Evolutionary conservation across 805 yeast species (phyloP).

Genomic region (Starmerella sp.): DNA sequence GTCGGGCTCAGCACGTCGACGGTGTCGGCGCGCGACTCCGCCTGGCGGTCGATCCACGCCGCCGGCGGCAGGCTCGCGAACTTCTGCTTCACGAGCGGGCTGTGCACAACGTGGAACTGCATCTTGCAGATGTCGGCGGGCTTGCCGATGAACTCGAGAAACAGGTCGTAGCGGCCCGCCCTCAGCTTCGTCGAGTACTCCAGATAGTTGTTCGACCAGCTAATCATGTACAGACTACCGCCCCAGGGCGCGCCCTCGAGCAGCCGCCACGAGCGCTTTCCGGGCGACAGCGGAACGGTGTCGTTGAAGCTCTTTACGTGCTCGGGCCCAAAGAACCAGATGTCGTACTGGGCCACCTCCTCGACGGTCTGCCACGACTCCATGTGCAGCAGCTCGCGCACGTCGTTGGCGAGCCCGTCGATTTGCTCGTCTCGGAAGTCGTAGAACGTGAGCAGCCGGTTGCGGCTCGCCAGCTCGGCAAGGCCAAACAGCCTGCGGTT

Average conservation of each 20-base stretch:
- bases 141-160: slow-evolving; percentile 13
- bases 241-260: slow-evolving; percentile 15
- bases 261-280: not conserved
- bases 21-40: not conserved
- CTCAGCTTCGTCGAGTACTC: slow-evolving; percentile 17
- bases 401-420: slow-evolving; percentile 16
- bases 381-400: slow-evolving; percentile 12
- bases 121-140: slow-evolving; percentile 14
- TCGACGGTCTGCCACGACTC: slow-evolving; percentile 20
- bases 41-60: slow-evolving; percentile 14
- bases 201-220: slow-evolving; percentile 9
- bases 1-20: slow-evolving; percentile 2
- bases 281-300: not conserved
- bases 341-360: slow-evolving; percentile 15
- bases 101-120: slow-evolving; percentile 7
- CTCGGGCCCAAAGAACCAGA: slow-evolving; percentile 22
- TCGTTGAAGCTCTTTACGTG: slow-evolving; percentile 4
- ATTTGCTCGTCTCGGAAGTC: slow-evolving; percentile 10
- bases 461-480: slow-evolving; percentile 12
- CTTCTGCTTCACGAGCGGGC: slow-evolving; percentile 11
- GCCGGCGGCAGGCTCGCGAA: slow-evolving; percentile 12
- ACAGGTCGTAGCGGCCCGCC: slow-evolving; percentile 16
- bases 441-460: slow-evolving; percentile 9
- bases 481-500: slow-evolving; percentile 13
- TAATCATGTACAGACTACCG: slow-evolving; percentile 4